These are phyloP conservation scores for Globisporangium ultimum DNA, from an alignment of 352 stramenopile genomes.

Conservation along the genomic window DNA sequence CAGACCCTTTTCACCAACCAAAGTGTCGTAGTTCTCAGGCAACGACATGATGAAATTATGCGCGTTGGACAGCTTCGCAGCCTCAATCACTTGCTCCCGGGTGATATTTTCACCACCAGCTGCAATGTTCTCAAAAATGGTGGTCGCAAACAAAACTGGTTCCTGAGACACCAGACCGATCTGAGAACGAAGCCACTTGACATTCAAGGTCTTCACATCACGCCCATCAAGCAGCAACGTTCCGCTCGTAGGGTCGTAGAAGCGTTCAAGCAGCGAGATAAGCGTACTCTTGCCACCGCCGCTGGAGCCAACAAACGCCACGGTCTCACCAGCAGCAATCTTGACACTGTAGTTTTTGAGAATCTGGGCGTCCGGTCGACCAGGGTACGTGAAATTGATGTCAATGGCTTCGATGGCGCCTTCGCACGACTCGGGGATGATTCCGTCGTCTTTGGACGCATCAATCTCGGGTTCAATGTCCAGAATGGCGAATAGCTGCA, in stretches of 20 bases:
- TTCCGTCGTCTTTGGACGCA: no score
- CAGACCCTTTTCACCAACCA: slow-evolving; percentile 31
- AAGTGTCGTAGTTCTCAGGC: slow-evolving; percentile 75
- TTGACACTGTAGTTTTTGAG: slow-evolving; percentile 79
- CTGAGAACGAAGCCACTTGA: slow-evolving; percentile 64
- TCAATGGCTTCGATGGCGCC: slow-evolving; percentile 53
- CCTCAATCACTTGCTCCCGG: slow-evolving; percentile 8
- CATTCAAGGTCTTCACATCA: slow-evolving; percentile 71
- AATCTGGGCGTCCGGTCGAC: slow-evolving; percentile 51
- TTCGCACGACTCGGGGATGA: slow-evolving; percentile 27
- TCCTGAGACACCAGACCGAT: slow-evolving; percentile 82
- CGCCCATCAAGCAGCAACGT: slow-evolving; percentile 74
- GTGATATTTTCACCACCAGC: not conserved
- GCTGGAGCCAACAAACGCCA: slow-evolving; percentile 87
- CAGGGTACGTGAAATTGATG: slow-evolving; percentile 79
- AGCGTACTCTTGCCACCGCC: slow-evolving; percentile 88
- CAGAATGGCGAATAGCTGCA: slow-evolving; percentile 43
- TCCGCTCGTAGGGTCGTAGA: slow-evolving; percentile 72
- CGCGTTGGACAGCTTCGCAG: slow-evolving; percentile 23
- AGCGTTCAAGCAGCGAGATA: slow-evolving; percentile 76
- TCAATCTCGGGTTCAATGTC: slow-evolving; percentile 47
- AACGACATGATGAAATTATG: slow-evolving; percentile 67
- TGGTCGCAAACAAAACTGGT: slow-evolving; percentile 86
- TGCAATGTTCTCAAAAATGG: slow-evolving; percentile 89
- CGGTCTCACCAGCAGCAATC: slow-evolving; percentile 59